Percentiles rank a stretch among this genome's conserved stretches.
phyloP scores from a whole-genome alignment of 2,329 filamentous ascomycete genomes.

The Neocatenulostroma microsporum region DNA sequence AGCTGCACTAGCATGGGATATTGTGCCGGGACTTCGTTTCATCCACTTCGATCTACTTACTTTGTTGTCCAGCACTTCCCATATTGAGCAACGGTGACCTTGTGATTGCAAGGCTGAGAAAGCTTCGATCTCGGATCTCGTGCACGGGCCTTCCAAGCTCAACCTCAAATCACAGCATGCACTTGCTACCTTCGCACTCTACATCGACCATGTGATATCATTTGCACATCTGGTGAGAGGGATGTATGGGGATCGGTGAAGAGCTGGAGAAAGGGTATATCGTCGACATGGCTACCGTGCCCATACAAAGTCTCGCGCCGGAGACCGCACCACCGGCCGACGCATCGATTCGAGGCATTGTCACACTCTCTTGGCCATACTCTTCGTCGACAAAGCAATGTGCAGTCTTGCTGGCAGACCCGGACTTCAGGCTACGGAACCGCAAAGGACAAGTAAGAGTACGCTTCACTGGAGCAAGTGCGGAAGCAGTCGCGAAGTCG shows the following conservation, averaged over 20 bases:
- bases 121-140: no score
- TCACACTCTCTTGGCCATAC: slow-evolving; percentile 88
- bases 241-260: background rate
- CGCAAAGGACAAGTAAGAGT: slow-evolving; percentile 73
- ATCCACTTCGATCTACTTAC: no score
- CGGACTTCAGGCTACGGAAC: slow-evolving; percentile 71
- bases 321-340: slow-evolving; percentile 15
- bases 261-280: no score
- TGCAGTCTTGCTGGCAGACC: slow-evolving; percentile 74
- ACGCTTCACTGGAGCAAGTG: slow-evolving; percentile 63
- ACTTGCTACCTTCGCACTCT: background rate
- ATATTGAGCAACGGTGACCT: no score
- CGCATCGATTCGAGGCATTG: slow-evolving; percentile 54
- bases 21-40: no score
- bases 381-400: slow-evolving; percentile 67
- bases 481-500: slow-evolving; percentile 58
- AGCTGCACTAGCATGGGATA: no score
- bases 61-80: no score
- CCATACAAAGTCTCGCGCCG: slow-evolving; percentile 25
- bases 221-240: background rate
- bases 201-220: background rate
- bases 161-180: background rate
- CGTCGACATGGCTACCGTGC: slow-evolving; percentile 15
- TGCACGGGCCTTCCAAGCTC: no score
- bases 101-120: no score